phyloP scores from a whole-genome alignment of 495 filamentous ascomycete genomes.

The Margaritispora aquatica region DNA sequence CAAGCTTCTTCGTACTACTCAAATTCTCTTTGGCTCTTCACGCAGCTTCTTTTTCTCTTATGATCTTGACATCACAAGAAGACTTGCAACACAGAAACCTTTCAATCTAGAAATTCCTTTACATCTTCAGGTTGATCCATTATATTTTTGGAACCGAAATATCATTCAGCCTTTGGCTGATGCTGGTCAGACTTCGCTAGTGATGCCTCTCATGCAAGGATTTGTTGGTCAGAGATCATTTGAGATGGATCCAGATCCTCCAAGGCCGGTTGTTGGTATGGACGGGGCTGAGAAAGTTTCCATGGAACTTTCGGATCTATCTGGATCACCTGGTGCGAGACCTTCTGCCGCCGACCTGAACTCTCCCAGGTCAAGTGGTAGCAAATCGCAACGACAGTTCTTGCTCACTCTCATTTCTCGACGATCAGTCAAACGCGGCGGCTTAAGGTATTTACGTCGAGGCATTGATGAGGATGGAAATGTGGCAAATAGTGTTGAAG shows the following conservation, averaged over 20 bases:
- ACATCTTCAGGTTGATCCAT: slow-evolving; percentile 65
- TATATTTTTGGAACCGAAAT: slow-evolving; percentile 87
- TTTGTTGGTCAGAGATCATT: slow-evolving; percentile 89
- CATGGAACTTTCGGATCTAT: slow-evolving; percentile 25
- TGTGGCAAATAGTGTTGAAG: slow-evolving; percentile 85
- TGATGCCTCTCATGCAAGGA: slow-evolving; percentile 85
- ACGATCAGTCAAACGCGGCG: slow-evolving; percentile 74
- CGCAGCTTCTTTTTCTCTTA: slow-evolving; percentile 90
- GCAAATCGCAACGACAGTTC: slow-evolving; percentile 32
- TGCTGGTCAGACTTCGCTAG: slow-evolving; percentile 54
- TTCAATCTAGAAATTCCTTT: slow-evolving; percentile 44
- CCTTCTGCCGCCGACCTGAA: not conserved
- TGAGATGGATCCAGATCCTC: slow-evolving; percentile 30
- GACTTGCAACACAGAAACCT: slow-evolving; percentile 34
- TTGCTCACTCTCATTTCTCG: slow-evolving; percentile 84
- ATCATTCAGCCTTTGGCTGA: slow-evolving; percentile 69
- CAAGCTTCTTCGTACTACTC: slow-evolving; percentile 76
- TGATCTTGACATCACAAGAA: slow-evolving; percentile 68
- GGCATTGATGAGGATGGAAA: slow-evolving; percentile 85
- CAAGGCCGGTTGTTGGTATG: slow-evolving; percentile 7
- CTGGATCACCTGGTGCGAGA: slow-evolving; percentile 4
- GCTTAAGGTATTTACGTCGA: slow-evolving; percentile 84
- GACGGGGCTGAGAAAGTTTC: slow-evolving; percentile 17
- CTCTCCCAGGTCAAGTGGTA: slow-evolving; percentile 1
- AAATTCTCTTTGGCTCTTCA: slow-evolving; percentile 69